Conservation (phyloP, 2,329 filamentous ascomycete species). For the Cladorrhinum sp. region DNA sequence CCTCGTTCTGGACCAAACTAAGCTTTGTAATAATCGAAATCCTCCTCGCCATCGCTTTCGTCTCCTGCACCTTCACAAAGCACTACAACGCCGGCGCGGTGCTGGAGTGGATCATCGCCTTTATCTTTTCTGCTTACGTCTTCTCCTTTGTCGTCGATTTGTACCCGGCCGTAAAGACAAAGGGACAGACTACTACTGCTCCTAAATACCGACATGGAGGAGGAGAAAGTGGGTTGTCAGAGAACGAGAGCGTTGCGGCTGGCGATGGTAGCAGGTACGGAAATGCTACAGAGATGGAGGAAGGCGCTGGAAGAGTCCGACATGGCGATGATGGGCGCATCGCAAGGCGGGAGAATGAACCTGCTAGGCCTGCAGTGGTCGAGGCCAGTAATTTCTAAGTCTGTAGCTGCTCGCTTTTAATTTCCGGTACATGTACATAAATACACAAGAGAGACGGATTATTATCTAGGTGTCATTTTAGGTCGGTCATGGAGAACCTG, state of each 20-base stretch:
- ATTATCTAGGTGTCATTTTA: too few relatives aligned
- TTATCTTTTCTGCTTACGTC: constrained; percentile 85
- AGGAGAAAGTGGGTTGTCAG: background rate
- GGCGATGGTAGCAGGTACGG: background rate
- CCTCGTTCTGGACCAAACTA: constrained; percentile 86
- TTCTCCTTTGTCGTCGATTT: constrained; percentile 86
- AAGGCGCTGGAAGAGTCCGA: constrained; percentile 1
- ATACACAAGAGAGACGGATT: too few relatives aligned
- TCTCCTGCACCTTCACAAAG: constrained; percentile 46
- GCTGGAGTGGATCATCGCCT: constrained; percentile 74
- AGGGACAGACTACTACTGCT: constrained; percentile 10
- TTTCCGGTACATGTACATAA: too few relatives aligned
- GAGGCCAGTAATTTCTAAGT: background rate
- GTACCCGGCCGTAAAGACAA: constrained; percentile 67
- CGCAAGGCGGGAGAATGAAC: background rate
- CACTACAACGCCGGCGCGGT: constrained; percentile 67
- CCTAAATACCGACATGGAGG: background rate
- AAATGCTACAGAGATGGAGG: constrained; percentile 19
- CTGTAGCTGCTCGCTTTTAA: too few relatives aligned
- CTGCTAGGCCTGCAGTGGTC: background rate
- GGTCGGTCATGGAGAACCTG: background rate
- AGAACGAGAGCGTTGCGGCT: background rate
- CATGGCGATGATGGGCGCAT: background rate
- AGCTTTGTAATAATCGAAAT: constrained; percentile 79
- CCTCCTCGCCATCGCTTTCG: constrained; percentile 70